Base-by-base conservation (phyloP, 1,284 basidiomycete species). In the Cutaneotrichosporon daszewskae region DNA sequence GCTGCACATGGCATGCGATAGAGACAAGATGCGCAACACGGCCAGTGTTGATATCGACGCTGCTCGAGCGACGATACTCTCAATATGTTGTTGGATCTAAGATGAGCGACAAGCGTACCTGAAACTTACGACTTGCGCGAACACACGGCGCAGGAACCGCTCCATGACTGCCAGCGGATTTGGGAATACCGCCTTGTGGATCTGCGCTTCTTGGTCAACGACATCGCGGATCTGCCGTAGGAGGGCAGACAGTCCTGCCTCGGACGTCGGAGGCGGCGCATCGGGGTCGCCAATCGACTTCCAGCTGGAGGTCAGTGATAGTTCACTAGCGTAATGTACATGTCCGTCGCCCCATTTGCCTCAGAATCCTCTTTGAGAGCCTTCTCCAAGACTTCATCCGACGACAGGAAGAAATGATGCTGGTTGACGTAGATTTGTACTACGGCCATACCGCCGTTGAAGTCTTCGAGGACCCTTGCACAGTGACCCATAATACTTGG, bases 401-500 rank as follows among this genome's bases (percentile, higher is more conserved):
- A 75, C n/a, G 74, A 75, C 65, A 96, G 95, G 75, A 97, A 97
- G 75, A 97, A 97, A 68, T 98, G 95, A 64, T 98, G 95, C 69
- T 98, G 95, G 61, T 98, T 99, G 51, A 99, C 95, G 64, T 98
- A 99, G 23, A 98, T 89, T 70, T 97, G 92, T 5, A 98, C 87
- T 64, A 94, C 98, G 5, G 89, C 92, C 28, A 85, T 78, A 10
- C 95, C 95, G 4, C 95, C 95, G 59, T 99, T 99, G 75, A 99
- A 99, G 64, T 96, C 94, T 33, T 96, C 80, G 4, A 99, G 74
- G 3, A 91, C 95, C 72, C 92, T 87, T 2, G 95, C 94, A 62
- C 94, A 97, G 65, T 98, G 95, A 87, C 90, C 88, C 95, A 99
- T 99, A 84, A 95, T 89, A 70, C 92, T 92, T 0, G 95, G 95